phyloP scores from a whole-genome alignment of 345 rosid species.

The Microthlaspi erraticum region DNA sequence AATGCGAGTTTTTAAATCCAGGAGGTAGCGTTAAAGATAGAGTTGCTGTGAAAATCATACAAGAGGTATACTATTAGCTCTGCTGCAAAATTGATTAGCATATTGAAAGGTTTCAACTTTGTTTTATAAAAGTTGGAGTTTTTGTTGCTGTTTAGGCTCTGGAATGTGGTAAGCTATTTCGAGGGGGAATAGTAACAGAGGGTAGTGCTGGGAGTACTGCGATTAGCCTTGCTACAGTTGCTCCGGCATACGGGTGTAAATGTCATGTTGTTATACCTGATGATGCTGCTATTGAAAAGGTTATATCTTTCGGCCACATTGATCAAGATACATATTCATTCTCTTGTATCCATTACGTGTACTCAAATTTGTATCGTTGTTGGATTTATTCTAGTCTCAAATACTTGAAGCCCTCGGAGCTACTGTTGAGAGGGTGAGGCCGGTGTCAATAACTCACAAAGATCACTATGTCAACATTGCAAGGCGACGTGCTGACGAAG shows the following conservation, averaged over 20 bases:
- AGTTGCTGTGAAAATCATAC: constrained; percentile 84
- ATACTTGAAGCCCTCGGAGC: constrained; percentile 95
- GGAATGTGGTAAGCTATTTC: constrained; percentile 67
- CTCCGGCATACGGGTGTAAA: constrained; percentile 89
- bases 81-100: background rate
- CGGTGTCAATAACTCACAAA: constrained; percentile 88
- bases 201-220: constrained; percentile 99
- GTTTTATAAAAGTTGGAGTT: background rate
- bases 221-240: constrained; percentile 91
- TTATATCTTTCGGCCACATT: constrained; percentile 29
- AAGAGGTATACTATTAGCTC: constrained; percentile 63
- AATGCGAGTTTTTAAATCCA: constrained; percentile 95
- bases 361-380: constrained; percentile 17
- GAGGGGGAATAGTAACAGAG: constrained; percentile 83
- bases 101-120: background rate
- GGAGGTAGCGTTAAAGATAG: constrained; percentile 98
- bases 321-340: background rate
- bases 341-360: constrained; percentile 11
- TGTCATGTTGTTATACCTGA: constrained; percentile 98
- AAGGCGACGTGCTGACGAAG: constrained; percentile 77
- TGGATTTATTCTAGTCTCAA: constrained; percentile 67
- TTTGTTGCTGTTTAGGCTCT: constrained; percentile 60
- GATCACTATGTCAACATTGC: constrained; percentile 95
- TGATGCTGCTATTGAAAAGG: constrained; percentile 96
- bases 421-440: constrained; percentile 90